A percentile compares a stretch with the other conserved stretches of the same genome.
Conservation (phyloP, 2,329 filamentous ascomycete species). For the Neofusicoccum sp. region DNA sequence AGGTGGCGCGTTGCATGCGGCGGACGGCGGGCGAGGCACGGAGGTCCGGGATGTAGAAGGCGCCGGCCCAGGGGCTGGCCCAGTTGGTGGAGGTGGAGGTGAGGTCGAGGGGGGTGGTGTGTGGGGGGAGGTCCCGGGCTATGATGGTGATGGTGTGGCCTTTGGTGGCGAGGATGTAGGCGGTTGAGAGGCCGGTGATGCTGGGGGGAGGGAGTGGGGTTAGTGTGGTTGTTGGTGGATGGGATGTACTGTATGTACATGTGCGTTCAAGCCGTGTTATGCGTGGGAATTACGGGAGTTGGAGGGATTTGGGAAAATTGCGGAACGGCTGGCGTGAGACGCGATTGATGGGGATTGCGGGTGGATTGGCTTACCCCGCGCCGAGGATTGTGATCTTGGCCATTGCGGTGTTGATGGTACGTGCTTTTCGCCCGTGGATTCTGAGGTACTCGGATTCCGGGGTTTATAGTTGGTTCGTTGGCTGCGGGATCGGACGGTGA, state of each 20-base stretch:
- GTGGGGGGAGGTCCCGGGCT: conserved; percentile 28
- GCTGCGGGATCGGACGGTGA: background rate
- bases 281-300: background rate
- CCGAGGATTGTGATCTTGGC: conserved; percentile 19
- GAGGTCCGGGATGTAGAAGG: conserved; percentile 28
- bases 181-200: conserved; percentile 28
- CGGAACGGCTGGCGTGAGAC: background rate
- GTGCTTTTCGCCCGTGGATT: background rate
- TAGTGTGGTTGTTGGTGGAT: background rate
- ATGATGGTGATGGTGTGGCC: conserved; percentile 34
- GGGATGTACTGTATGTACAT: too few species aligned
- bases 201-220: background rate
- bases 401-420: background rate
- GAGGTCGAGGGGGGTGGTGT: conserved; percentile 21
- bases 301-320: too few species aligned
- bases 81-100: conserved; percentile 29
- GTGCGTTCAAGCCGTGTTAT: background rate
- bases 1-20: conserved; percentile 28
- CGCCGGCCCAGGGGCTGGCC: conserved; percentile 38
- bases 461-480: background rate
- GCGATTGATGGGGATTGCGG: background rate
- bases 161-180: conserved; percentile 27
- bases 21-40: conserved; percentile 22
- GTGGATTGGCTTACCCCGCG: conserved; percentile 13
- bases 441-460: background rate